Percentiles rank a stretch among this genome's conserved stretches.
Evolutionary conservation across 768 basidiomycete genomes (phyloP).

Genomic region (Mrakia gelida): DNA sequence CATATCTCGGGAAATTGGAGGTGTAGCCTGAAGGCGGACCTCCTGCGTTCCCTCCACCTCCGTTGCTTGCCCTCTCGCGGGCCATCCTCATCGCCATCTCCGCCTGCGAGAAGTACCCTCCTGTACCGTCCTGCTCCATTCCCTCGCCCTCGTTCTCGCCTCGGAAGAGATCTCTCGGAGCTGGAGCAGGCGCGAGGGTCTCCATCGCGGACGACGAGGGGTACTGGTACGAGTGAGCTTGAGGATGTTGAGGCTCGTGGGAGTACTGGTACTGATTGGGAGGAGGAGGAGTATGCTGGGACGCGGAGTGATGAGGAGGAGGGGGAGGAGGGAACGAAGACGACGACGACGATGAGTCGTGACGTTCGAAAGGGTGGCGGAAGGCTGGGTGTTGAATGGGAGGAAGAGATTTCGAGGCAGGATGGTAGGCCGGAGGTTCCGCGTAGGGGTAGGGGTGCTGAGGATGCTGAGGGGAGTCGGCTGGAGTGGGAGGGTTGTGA

Average conservation of each 20-base stretch:
- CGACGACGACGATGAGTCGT: neutral
- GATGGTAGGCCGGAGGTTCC: neutral
- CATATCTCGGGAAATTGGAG: too few relatives aligned
- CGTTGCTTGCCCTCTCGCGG: too few relatives aligned
- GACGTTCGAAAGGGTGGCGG: neutral
- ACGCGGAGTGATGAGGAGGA: neutral
- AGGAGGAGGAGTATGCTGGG: neutral
- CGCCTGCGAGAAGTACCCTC: too few relatives aligned
- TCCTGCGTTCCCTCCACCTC: too few relatives aligned
- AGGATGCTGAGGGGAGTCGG: neutral
- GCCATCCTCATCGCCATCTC: too few relatives aligned
- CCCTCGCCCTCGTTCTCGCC: too few relatives aligned
- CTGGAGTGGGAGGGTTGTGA: neutral
- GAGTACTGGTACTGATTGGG: neutral
- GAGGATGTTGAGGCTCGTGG: neutral
- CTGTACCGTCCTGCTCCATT: too few relatives aligned
- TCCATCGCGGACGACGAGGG: too few relatives aligned
- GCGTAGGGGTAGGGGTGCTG: neutral
- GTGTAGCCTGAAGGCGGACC: too few relatives aligned
- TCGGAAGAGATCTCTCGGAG: too few relatives aligned
- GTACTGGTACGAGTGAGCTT: too few relatives aligned
- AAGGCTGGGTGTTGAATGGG: neutral
- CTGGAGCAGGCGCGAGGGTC: too few relatives aligned
- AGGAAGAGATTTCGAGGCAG: neutral
- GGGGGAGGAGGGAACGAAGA: neutral